Evolutionary conservation across 768 basidiomycete species (phyloP).

Genomic region (Tulasnella sp.): DNA sequence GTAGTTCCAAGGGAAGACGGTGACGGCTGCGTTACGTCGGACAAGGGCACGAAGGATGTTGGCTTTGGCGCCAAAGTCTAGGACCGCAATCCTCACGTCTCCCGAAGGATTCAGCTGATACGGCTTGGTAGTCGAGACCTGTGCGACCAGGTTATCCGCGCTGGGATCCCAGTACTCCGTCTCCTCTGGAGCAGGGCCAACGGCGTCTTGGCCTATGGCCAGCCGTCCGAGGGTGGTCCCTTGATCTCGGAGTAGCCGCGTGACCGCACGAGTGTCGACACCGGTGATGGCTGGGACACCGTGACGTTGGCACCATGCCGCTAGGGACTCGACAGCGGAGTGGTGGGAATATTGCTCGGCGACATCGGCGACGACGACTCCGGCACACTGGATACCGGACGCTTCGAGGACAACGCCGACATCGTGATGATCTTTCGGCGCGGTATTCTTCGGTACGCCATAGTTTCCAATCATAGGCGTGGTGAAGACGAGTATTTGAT

Average conservation of each 20-base stretch:
- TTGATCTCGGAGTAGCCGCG: conserved; percentile 84
- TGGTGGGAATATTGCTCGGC: conserved; percentile 94
- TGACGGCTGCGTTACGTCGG: conserved; percentile 81
- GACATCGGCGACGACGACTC: conserved; percentile 86
- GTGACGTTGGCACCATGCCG: conserved; percentile 86
- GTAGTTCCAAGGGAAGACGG: conserved; percentile 94
- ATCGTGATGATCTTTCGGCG: conserved; percentile 59
- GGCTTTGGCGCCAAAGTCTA: conserved; percentile 96
- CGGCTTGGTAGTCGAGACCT: conserved; percentile 74
- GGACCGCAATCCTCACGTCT: conserved; percentile 83
- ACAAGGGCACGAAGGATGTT: conserved; percentile 92
- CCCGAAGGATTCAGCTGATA: conserved; percentile 82
- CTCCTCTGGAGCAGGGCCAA: conserved; percentile 43
- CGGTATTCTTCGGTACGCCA: conserved; percentile 76
- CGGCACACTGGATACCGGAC: conserved; percentile 78
- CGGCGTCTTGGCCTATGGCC: conserved; percentile 65
- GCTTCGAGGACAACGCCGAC: conserved; percentile 88
- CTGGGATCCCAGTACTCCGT: conserved; percentile 92
- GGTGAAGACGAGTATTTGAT: conserved; percentile 97
- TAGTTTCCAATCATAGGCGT: conserved; percentile 98
- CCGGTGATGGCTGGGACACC: conserved; percentile 90
- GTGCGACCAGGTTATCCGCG: conserved; percentile 83
- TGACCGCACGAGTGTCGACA: conserved; percentile 96
- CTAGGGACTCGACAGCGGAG: conserved; percentile 82
- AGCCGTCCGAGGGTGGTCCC: conserved; percentile 92